Evolutionary conservation across 2,329 filamentous ascomycete species (phyloP), one percentile per base, ranked within the genome.

Genomic region (Cadophora sp.): DNA sequence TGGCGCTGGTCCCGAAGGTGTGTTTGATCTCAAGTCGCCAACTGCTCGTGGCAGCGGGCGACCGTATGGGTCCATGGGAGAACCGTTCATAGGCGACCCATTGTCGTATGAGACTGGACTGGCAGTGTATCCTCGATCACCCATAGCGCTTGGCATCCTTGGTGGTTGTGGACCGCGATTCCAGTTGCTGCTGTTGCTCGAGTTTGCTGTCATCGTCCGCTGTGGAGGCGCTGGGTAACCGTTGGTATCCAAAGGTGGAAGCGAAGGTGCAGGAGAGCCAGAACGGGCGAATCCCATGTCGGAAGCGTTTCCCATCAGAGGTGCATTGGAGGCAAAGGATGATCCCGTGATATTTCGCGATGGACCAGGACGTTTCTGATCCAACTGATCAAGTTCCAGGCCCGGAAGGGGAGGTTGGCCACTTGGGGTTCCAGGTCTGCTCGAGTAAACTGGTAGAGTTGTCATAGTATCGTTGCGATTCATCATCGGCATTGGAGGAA

Each of bases 371-470:
- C 80, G 83, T 77, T 83, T 84, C 71, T 83, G 84, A 72, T 83
- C 84, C 68, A 85, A 79, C 50, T 80, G 80, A 69, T 79, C 84
- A 68, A 86, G 83, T 77, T 86, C 87, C 66, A 76, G 82, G 66
- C 74, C 80, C 24, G 83, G 80, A 9, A 83, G 83, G 33, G 71
- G 60, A 53, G 74, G 73, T 47, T 73, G 70, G n/a, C 70, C 70
- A 20, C 80, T 81, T 3, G 85, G 83, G 1, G 86, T 89, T 62
- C 80, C 83, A 20, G 86, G 85, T 62, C 84, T 84, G 9, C 89
- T 89, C 2, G 82, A 81, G 76, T 92, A 92, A 3, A 82, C 76
- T 0, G 90, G 89, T 7, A 92, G 79, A 0, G 89, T 90, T 0
- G 83, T 75, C 73, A 84, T 84, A 1, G 88, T 91, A 41, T 90